phyloP scores from a whole-genome alignment of 495 filamentous ascomycete genomes.

The Penicillium cosmopolitanum region DNA sequence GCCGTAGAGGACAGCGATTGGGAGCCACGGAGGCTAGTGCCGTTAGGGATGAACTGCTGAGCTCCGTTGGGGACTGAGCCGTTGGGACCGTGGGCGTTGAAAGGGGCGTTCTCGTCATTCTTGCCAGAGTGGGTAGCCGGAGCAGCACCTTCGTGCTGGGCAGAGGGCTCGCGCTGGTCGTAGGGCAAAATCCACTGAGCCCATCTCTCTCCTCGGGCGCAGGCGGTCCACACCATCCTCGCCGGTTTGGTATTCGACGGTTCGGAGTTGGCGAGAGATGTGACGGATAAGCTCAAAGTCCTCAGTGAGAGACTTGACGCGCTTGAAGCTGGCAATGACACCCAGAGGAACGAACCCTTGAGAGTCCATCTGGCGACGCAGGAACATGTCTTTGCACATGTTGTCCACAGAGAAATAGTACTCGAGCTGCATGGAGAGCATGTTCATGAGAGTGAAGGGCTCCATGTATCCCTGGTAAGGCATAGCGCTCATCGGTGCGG shows the following conservation, averaged over 20 bases:
- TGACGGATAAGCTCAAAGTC: conserved; percentile 73
- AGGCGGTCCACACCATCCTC: conserved; percentile 79
- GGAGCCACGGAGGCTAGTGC: conserved; percentile 38
- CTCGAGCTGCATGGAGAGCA: conserved; percentile 70
- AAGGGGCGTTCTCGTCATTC: conserved; percentile 31
- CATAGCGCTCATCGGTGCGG: conserved; percentile 62
- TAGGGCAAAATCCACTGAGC: conserved; percentile 74
- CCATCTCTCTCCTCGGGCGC: conserved; percentile 77
- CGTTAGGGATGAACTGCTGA: conserved; percentile 42
- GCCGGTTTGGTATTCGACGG: conserved; percentile 69
- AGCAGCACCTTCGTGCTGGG: conserved; percentile 61
- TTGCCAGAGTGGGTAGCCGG: conserved; percentile 24
- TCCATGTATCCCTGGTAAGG: conserved; percentile 66
- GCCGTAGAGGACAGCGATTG: conserved; percentile 73
- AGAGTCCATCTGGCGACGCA: conserved; percentile 90
- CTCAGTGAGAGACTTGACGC: conserved; percentile 74
- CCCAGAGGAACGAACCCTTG: conserved; percentile 85
- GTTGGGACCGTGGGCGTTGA: conserved; percentile 35
- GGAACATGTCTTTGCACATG: conserved; percentile 89
- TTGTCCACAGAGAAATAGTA: conserved; percentile 99
- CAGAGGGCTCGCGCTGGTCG: conserved; percentile 61
- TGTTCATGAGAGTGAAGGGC: conserved; percentile 54
- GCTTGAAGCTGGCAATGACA: conserved; percentile 80
- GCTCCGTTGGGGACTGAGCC: conserved; percentile 27
- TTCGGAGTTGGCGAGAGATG: conserved; percentile 69